phyloP scores from a whole-genome alignment of 192 early-diverging fungal genomes.

The Hyaloraphidium curvatum region DNA sequence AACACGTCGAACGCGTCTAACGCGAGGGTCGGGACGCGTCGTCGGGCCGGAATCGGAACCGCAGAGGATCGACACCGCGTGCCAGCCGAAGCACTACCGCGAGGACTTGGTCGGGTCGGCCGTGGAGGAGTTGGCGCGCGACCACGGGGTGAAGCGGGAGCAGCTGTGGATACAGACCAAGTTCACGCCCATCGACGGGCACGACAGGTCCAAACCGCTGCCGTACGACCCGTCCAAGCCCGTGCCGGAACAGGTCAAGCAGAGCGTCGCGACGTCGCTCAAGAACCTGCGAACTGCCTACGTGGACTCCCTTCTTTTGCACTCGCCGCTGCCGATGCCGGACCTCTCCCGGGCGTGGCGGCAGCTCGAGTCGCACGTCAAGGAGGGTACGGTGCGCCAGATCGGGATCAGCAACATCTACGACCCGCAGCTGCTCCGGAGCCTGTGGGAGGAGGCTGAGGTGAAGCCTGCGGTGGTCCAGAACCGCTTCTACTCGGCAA shows the following conservation, averaged over 20 bases:
- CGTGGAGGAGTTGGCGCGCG: neutral
- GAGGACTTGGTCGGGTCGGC: neutral
- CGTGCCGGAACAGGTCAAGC: neutral
- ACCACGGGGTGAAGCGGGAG: neutral
- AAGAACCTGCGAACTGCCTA: neutral
- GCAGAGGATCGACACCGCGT: slow-evolving; percentile 1
- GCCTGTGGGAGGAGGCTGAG: neutral
- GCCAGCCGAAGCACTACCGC: neutral
- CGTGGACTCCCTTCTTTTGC: neutral
- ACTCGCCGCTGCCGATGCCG: neutral
- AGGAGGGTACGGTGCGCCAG: slow-evolving; percentile 1
- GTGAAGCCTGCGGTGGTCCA: neutral
- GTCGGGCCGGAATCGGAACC: no score
- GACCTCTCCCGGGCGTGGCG: neutral
- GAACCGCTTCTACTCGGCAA: neutral
- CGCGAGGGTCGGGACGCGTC: no score
- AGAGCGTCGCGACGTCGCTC: neutral
- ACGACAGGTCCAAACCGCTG: neutral
- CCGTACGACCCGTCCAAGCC: neutral
- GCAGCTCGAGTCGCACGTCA: neutral
- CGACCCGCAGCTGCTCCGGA: neutral
- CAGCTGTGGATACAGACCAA: neutral
- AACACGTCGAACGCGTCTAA: no score
- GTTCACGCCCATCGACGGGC: neutral
- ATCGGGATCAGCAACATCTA: neutral